A percentile compares a stretch with the other conserved stretches of the same genome.
Evolutionary conservation across 2,329 filamentous ascomycete species (phyloP).

Genomic region (Exophiala bonariae): DNA sequence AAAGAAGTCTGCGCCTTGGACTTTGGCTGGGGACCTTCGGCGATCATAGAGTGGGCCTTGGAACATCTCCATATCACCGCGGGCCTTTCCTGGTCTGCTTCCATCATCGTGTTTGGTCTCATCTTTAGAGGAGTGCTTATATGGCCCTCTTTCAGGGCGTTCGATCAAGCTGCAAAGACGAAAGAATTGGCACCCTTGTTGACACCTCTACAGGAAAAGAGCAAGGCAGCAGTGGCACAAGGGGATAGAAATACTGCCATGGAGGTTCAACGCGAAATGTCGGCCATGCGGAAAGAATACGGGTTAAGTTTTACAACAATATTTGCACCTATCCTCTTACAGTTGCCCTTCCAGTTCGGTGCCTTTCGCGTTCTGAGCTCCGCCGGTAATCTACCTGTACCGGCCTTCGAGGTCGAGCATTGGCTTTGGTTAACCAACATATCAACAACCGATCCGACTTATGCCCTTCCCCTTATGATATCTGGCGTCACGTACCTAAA

Average conservation of each 20-base stretch:
- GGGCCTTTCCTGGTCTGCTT: slow-evolving; percentile 79
- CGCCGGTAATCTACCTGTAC: slow-evolving; percentile 78
- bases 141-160: slow-evolving; percentile 59
- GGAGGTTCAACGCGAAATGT: slow-evolving; percentile 50
- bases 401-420: slow-evolving; percentile 70
- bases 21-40: slow-evolving; percentile 79
- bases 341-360: slow-evolving; percentile 74
- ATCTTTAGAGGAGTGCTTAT: slow-evolving; percentile 68
- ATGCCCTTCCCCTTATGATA: slow-evolving; percentile 67
- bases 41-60: slow-evolving; percentile 70
- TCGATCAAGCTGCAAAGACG: slow-evolving; percentile 64
- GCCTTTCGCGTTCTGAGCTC: slow-evolving; percentile 74
- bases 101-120: slow-evolving; percentile 67
- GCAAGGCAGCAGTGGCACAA: slow-evolving; percentile 45
- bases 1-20: slow-evolving; percentile 75
- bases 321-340: slow-evolving; percentile 57
- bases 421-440: slow-evolving; percentile 79
- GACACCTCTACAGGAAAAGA: slow-evolving; percentile 57
- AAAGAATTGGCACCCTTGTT: slow-evolving; percentile 59
- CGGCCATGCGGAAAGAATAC: slow-evolving; percentile 51
- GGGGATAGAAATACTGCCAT: slow-evolving; percentile 52
- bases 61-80: slow-evolving; percentile 79
- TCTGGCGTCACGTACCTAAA: slow-evolving; percentile 58
- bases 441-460: slow-evolving; percentile 73
- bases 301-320: slow-evolving; percentile 56